Percentiles rank a stretch among this genome's conserved stretches.
Evolutionary conservation across 495 filamentous ascomycete species (phyloP).

Genomic region (Aspergillus sclerotioniger): DNA sequence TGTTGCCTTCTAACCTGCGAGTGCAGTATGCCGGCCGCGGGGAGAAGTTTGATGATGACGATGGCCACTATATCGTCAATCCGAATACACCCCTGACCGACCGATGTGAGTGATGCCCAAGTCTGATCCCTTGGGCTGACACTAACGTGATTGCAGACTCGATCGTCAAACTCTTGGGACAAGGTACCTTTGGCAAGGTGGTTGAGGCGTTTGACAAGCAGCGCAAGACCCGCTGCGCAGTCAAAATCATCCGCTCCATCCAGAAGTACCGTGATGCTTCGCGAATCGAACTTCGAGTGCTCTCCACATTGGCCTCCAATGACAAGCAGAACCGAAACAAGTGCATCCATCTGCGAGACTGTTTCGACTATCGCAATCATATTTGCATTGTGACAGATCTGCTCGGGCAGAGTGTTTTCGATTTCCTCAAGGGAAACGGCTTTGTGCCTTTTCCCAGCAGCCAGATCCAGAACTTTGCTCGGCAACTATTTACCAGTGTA

Average conservation of each 20-base stretch:
- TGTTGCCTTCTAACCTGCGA: slow-evolving; percentile 17
- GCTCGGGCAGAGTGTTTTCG: slow-evolving; percentile 94
- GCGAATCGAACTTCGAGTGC: slow-evolving; percentile 90
- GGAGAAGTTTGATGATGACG: slow-evolving; percentile 84
- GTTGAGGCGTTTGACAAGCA: slow-evolving; percentile 84
- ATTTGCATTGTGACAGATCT: slow-evolving; percentile 99
- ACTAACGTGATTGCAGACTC: slow-evolving; percentile 58
- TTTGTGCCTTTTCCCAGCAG: slow-evolving; percentile 99
- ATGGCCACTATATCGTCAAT: slow-evolving; percentile 92
- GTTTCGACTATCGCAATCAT: slow-evolving; percentile 95
- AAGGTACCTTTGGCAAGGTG: slow-evolving; percentile 98
- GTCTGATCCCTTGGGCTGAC: slow-evolving; percentile 2
- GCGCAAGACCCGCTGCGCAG: slow-evolving; percentile 74
- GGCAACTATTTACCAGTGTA: slow-evolving; percentile 95
- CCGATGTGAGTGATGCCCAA: slow-evolving; percentile 65
- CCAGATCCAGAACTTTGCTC: slow-evolving; percentile 94
- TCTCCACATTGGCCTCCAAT: slow-evolving; percentile 86
- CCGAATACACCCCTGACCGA: slow-evolving; percentile 80
- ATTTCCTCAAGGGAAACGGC: slow-evolving; percentile 91
- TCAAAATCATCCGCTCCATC: slow-evolving; percentile 97
- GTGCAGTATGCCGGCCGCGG: slow-evolving; percentile 44
- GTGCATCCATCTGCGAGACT: slow-evolving; percentile 95
- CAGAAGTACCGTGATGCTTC: slow-evolving; percentile 97
- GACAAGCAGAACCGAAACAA: slow-evolving; percentile 90
- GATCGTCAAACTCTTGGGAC: slow-evolving; percentile 83